Base-by-base conservation (phyloP, 1,139 yeast species). In the Chernovozyma sophiae-reginae region DNA sequence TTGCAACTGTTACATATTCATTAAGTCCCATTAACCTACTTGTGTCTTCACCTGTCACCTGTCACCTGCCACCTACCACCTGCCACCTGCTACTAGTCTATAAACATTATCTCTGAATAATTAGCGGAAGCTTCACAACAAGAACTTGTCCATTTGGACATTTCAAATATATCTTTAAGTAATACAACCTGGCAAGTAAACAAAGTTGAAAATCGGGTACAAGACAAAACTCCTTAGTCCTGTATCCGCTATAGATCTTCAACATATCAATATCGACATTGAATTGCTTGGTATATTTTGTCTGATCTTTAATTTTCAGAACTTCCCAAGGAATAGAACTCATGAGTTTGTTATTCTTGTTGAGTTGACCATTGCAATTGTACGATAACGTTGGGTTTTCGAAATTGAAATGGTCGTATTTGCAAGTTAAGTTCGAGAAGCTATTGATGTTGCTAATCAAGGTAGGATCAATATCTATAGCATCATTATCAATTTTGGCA, bases 151-250 rank as follows among this genome's bases (percentile, higher is more conserved):
- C 57, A 37, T 55, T 58, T 13, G 58, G 53, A 33, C 58, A 53
- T 42, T 56, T 59, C 37, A 67, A 45, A 24, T 45, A 50, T n/a
- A 68, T 45, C 25, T 58, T 56, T 24, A 65, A 41, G 40, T 62
- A 64, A 41, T 68, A 67, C 8, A 65, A 31, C 31, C 74, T 46
- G 2, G 69, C 56, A 42, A 64, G 38, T 25, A 56, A 51, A 42
- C 73, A 67, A 8, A 48, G 43, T 46, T 68, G 73, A 45, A 67
- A 68, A 33, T 62, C 68, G 0, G 74, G 74, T 4, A 65, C 54
- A 17, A 68, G 48, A 32, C 64, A 58, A 35, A 62, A 58, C n/a
- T 58, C 58, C 14, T 46, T 42, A 23, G 4, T 14, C n/a, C n/a
- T n/a, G 10, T 11, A 14, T 17, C 11, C 19, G 11, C 15, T 28